A percentile compares a stretch with the other conserved stretches of the same genome.
These are phyloP conservation scores for Panaeolus papilionaceus DNA, from an alignment of 768 basidiomycete species.

Conservation along the genomic window DNA sequence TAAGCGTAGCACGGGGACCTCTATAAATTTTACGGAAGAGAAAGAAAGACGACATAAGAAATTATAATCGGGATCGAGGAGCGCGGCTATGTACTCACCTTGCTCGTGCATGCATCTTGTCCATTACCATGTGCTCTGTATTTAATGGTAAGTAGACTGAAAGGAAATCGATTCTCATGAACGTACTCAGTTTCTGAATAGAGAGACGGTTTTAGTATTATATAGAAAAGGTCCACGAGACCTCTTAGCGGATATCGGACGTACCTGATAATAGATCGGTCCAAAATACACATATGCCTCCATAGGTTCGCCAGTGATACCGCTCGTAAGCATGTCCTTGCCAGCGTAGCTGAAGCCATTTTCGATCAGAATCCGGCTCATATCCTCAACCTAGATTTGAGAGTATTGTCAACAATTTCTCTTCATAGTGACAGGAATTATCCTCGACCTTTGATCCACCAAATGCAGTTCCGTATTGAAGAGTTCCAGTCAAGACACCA, in stretches of 20 bases:
- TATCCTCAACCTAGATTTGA: slow-evolving; percentile 83
- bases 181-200: slow-evolving; percentile 89
- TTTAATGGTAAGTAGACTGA: slow-evolving; percentile 11
- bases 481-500: slow-evolving; percentile 86
- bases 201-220: slow-evolving; percentile 18
- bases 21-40: slow-evolving; percentile 43
- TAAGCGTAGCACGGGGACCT: slow-evolving; percentile 95
- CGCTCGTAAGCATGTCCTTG: slow-evolving; percentile 99
- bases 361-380: slow-evolving; percentile 95
- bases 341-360: slow-evolving; percentile 96
- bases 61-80: neutral
- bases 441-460: slow-evolving; percentile 88
- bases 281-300: slow-evolving; percentile 99
- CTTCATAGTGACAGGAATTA: slow-evolving; percentile 16
- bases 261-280: slow-evolving; percentile 96
- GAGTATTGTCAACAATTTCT: slow-evolving; percentile 17
- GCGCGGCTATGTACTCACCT: slow-evolving; percentile 56
- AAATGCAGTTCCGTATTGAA: slow-evolving; percentile 96
- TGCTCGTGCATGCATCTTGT: slow-evolving; percentile 99
- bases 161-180: slow-evolving; percentile 15
- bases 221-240: slow-evolving; percentile 5
- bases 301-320: slow-evolving; percentile 95
- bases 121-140: slow-evolving; percentile 98
- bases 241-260: slow-evolving; percentile 22
- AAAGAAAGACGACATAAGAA: slow-evolving; percentile 12